Evolutionary conservation across 2,329 filamentous ascomycete genomes (phyloP), one percentile per base, ranked within the genome.

Genomic region (Diaporthe helianthi): DNA sequence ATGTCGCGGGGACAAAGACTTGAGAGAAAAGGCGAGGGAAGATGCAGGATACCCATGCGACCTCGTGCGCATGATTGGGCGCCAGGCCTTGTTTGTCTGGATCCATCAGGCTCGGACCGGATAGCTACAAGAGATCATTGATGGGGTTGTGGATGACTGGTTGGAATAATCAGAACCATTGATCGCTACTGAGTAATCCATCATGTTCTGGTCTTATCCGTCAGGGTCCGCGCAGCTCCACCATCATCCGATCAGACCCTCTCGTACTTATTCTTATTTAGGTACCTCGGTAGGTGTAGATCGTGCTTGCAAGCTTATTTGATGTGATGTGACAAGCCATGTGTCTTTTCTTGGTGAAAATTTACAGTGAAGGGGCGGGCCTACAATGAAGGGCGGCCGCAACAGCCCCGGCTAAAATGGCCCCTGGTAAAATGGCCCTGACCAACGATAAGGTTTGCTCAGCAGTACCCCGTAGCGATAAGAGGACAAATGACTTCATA

Each of bases 161-260:
- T 51, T 31, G 41, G 52, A 58, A 67, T 53, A 51, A 66, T 66
- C n/a, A 31, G 38, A 22, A 47, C 19, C 52, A 24, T 29, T 29
- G 31, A 41, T 55, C 17, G 41, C 41, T 46, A n/a, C 19, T 46
- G 7, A 54, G 7, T 7, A 44, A 26, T 15, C 4, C 19, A 7
- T n/a, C 15, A 15, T 31, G 9, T 58, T 10, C 49, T 58, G 26
- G 10, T 1, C 36, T 26, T 24, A 9, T 60, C 8, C 10, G 12
- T 46, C 65, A 72, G 52, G 63, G n/a, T 70, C 31, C 72, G 36
- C 79, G 71, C 49, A 81, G 68, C 12, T 79, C 80, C 82, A 1
- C 86, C 19, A n/a, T 12, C 19, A 22, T 46, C 41, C n/a, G 9
- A 24, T 13, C n/a, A 22, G n/a, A 47, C 9, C 5, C 13, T 38